Percentiles rank a stretch among this genome's conserved stretches.
Evolutionary conservation across 1,139 yeast species (phyloP).

Genomic region (Dujonia santamariae): DNA sequence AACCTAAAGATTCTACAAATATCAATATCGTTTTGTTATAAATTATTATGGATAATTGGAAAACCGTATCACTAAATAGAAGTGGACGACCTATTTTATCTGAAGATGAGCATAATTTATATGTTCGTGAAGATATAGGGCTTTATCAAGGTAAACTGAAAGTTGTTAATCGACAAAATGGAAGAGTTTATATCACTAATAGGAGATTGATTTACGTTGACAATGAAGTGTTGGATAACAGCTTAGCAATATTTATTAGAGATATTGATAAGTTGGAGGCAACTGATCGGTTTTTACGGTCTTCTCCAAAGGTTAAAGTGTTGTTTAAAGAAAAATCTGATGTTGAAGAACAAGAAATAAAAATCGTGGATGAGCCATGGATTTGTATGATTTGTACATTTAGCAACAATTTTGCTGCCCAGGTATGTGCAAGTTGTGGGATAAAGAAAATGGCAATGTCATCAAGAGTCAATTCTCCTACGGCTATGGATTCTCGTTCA

Average conservation of each 20-base stretch:
- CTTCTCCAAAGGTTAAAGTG: constrained; percentile 71
- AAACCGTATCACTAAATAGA: constrained; percentile 34
- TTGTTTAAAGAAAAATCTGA: constrained; percentile 15
- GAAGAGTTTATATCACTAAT: constrained; percentile 75
- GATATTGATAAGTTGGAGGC: constrained; percentile 44
- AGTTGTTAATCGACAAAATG: constrained; percentile 62
- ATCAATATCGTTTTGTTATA: no score
- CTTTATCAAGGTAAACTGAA: constrained; percentile 70
- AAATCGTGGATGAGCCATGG: constrained; percentile 42
- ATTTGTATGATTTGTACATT: constrained; percentile 81
- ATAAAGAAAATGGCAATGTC: constrained; percentile 27
- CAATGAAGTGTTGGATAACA: constrained; percentile 36
- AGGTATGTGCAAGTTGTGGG: constrained; percentile 74
- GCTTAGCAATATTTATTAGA: constrained; percentile 50
- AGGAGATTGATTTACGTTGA: constrained; percentile 73
- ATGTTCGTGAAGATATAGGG: constrained; percentile 58
- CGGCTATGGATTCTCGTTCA: no score
- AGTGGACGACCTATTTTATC: constrained; percentile 47
- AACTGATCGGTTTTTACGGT: constrained; percentile 64
- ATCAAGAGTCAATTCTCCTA: background rate
- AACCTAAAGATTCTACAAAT: no score
- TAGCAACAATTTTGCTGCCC: constrained; percentile 48
- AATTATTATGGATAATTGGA: constrained; percentile 37
- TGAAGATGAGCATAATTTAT: constrained; percentile 38
- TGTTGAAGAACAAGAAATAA: background rate